Conservation (phyloP, 257 asterid species). For the Oldenlandia corymbosa region DNA sequence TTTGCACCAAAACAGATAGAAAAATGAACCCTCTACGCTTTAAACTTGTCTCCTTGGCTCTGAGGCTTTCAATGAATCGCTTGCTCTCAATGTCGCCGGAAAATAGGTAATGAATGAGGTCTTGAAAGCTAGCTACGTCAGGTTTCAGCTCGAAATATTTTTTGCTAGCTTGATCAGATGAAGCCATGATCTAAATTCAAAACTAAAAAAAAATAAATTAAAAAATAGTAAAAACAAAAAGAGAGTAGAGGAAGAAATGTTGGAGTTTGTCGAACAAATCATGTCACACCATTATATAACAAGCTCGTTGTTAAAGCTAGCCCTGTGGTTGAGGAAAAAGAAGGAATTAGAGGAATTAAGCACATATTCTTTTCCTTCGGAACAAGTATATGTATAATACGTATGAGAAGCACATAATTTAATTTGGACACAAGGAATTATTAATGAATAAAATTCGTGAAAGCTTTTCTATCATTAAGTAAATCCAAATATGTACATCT, state of each 20-base stretch:
- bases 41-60: conserved; percentile 15
- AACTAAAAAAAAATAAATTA: not conserved
- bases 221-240: too few species aligned
- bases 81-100: conserved; percentile 13
- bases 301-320: too few species aligned
- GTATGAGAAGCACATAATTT: too few species aligned
- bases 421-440: too few species aligned
- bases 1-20: conserved; percentile 19
- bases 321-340: not conserved
- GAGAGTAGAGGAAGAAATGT: too few species aligned
- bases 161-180: not conserved
- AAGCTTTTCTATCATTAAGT: too few species aligned
- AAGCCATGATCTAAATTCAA: not conserved
- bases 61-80: conserved; percentile 18
- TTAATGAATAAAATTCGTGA: too few species aligned
- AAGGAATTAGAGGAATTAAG: too few species aligned
- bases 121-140: conserved; percentile 12
- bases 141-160: conserved; percentile 15
- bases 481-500: too few species aligned
- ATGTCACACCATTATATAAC: too few species aligned
- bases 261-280: too few species aligned
- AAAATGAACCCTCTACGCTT: conserved; percentile 19
- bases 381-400: too few species aligned
- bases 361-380: not conserved
- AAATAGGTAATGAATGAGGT: conserved; percentile 13